Evolutionary conservation across 2,329 filamentous ascomycete species (phyloP).

Genomic region (Simplicillium sp.): DNA sequence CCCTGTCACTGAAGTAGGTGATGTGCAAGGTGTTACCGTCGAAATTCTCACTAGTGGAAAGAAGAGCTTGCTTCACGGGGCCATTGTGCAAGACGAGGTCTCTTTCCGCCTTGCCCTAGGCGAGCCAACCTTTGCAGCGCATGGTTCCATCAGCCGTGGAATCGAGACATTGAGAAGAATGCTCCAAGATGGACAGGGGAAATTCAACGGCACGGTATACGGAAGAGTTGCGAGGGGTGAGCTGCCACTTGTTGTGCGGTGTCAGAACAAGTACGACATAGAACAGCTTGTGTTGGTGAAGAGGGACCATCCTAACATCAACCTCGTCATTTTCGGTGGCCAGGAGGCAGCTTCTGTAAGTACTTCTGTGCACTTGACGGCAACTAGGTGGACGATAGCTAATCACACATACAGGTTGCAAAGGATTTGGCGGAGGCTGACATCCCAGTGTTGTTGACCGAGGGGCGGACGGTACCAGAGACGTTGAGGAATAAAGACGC

Average conservation of each 20-base stretch:
- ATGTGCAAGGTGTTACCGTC: conserved; percentile 28
- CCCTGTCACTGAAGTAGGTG: conserved; percentile 16
- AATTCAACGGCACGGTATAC: conserved; percentile 23
- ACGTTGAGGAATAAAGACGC: conserved; percentile 25
- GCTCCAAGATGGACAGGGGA: conserved; percentile 20
- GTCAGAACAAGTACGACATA: conserved; percentile 29
- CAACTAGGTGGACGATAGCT: neutral
- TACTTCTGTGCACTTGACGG: neutral
- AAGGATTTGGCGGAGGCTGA: conserved; percentile 25
- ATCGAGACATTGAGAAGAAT: conserved; percentile 25
- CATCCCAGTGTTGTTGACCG: conserved; percentile 33
- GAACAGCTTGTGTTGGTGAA: conserved; percentile 28
- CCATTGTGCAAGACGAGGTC: conserved; percentile 30
- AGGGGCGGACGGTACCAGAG: conserved; percentile 21
- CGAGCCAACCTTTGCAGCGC: conserved; percentile 18
- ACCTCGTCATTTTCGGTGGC: conserved; percentile 28
- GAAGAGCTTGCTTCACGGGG: conserved; percentile 27
- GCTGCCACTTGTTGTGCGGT: conserved; percentile 29
- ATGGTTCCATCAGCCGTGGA: conserved; percentile 13
- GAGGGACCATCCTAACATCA: conserved; percentile 19
- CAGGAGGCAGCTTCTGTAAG: conserved; percentile 26
- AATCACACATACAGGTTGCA: conserved; percentile 18
- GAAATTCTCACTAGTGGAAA: conserved; percentile 27
- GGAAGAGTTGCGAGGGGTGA: conserved; percentile 24
- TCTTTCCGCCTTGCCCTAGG: conserved; percentile 30